Conservation (phyloP, 2,329 filamentous ascomycete genomes). For the Xylariales sp. region DNA sequence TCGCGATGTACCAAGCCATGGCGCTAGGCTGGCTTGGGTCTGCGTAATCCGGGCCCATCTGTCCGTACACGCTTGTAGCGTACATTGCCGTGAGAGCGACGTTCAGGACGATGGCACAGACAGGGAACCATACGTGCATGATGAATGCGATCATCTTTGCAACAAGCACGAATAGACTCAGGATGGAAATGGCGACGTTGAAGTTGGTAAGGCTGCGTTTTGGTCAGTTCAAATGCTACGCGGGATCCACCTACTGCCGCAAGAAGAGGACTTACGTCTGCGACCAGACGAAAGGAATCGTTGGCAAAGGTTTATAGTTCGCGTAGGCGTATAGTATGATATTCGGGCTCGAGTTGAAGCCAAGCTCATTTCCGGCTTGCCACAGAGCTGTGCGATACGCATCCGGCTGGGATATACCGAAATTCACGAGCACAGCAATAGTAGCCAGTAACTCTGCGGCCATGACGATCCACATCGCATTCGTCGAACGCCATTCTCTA, state of each 20-base stretch:
- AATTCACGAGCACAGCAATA: slow-evolving; percentile 63
- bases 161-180: slow-evolving; percentile 72
- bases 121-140: slow-evolving; percentile 66
- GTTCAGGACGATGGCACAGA: slow-evolving; percentile 58
- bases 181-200: slow-evolving; percentile 72
- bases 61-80: slow-evolving; percentile 62
- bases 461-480: slow-evolving; percentile 60
- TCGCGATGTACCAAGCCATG: slow-evolving; percentile 70
- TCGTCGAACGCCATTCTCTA: slow-evolving; percentile 53
- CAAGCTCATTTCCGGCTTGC: slow-evolving; percentile 65
- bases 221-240: background rate
- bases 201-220: slow-evolving; percentile 62
- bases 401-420: slow-evolving; percentile 69
- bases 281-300: slow-evolving; percentile 69
- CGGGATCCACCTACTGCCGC: too few species aligned
- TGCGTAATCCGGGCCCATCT: slow-evolving; percentile 68
- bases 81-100: slow-evolving; percentile 57
- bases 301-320: slow-evolving; percentile 60
- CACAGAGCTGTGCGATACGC: slow-evolving; percentile 69
- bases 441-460: slow-evolving; percentile 61
- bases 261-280: slow-evolving; percentile 62
- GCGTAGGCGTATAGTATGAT: slow-evolving; percentile 69
- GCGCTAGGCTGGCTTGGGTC: slow-evolving; percentile 59
- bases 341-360: slow-evolving; percentile 70
- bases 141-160: slow-evolving; percentile 65